Evolutionary conservation across 2,329 filamentous ascomycete genomes (phyloP), one percentile per base, ranked within the genome.

Genomic region (Teratosphaeria nubilosa): DNA sequence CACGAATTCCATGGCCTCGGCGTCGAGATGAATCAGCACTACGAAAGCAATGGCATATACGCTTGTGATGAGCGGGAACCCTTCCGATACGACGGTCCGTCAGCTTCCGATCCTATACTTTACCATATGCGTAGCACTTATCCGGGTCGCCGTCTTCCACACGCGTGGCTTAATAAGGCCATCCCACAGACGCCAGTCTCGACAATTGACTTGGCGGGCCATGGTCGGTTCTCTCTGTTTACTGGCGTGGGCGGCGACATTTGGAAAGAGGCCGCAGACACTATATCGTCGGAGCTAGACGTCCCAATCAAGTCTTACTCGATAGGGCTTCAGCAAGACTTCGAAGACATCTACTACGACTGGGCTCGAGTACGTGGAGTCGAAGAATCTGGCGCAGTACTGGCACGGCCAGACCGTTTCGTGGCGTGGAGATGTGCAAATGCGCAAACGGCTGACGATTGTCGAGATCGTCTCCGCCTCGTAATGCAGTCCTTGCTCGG

Each of bases 301-400:
- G 65, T 84, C 0, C 68, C 73, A 4, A 73, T 85, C 41, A 72
- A 71, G 1, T 72, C 70, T 0, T 75, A 78, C 58, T 73, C 72
- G 1, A 80, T 86, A 60, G 82, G 83, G 0, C 80, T 74, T 66
- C 70, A 75, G 10, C 77, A 80, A 58, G 80, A 85, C 56, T 85
- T 76, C 58, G 78, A 84, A 63, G 83, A 85, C 64, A 73, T 80
- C 0, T 85, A 84, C 66, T 77, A 77, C 61, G 80, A 83, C 55
- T 86, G 82, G 82, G 75, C 71, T 11, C 68, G 70, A 50, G 69
- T 73, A 55, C 73, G 80, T 7, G 78, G 77, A 32, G 76, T 85
- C 0, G 74, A 76, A 24, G 82, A 84, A 58, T 74, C 77, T 55
- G 81, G 82, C 1, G 78, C 74, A 59, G 75, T 85, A 7, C 73